Conservation (phyloP, 2,329 filamentous ascomycete genomes). For the Scolecobasidium constrictum region DNA sequence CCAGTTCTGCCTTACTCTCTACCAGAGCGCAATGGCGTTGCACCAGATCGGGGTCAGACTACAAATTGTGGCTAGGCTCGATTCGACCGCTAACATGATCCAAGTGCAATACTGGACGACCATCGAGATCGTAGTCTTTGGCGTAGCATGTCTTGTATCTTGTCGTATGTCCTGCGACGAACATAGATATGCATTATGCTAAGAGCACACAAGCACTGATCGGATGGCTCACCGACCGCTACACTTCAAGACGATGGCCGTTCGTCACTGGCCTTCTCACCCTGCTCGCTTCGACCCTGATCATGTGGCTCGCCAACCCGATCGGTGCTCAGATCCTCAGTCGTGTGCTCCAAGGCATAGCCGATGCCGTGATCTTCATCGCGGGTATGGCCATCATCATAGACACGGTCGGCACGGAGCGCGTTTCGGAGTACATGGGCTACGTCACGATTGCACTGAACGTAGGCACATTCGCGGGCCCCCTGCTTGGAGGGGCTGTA, state of each 20-base stretch:
- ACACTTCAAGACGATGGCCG: slow-evolving; percentile 42
- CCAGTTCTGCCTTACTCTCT: no score
- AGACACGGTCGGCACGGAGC: slow-evolving; percentile 45
- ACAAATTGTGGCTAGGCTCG: no score
- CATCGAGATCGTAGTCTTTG: no score
- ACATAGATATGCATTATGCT: no score
- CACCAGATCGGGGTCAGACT: no score
- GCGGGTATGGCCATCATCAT: slow-evolving; percentile 47
- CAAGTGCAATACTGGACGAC: no score
- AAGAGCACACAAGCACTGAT: no score
- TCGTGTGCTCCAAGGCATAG: slow-evolving; percentile 45
- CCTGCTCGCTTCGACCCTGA: slow-evolving; percentile 41
- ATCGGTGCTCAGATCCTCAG: slow-evolving; percentile 39
- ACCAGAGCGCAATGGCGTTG: no score
- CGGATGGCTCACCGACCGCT: slow-evolving; percentile 45
- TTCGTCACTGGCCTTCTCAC: slow-evolving; percentile 46
- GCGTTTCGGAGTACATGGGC: slow-evolving; percentile 42
- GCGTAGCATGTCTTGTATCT: no score
- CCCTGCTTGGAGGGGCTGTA: slow-evolving; percentile 48
- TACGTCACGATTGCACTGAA: slow-evolving; percentile 47
- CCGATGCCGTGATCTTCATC: slow-evolving; percentile 48
- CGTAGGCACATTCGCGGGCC: slow-evolving; percentile 45
- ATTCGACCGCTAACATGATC: no score
- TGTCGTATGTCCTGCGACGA: no score
- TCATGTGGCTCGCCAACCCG: slow-evolving; percentile 41